Evolutionary conservation across 2,329 filamentous ascomycete species (phyloP), one percentile per base, ranked within the genome.

Genomic region (Bipolaris zeicola): DNA sequence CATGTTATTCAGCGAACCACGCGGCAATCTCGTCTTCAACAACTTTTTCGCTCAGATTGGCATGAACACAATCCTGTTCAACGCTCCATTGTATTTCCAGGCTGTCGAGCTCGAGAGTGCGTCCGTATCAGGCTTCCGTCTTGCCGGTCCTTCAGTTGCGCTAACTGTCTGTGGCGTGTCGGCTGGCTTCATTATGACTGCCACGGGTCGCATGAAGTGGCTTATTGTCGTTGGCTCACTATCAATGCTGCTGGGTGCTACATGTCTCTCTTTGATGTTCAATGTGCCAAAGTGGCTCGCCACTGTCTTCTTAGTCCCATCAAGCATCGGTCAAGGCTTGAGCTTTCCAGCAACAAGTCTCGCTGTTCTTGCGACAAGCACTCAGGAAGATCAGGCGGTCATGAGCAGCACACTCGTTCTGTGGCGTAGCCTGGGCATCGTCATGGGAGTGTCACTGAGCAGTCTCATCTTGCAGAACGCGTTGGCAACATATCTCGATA

Each of bases 401-500:
- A 77, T 80, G 65, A 90, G 89, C 1, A 86, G 83, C 50, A 91
- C 89, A 0, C 78, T 93, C 58, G 83, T 89, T 16, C 77, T 93
- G 16, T 92, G 88, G 85, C 83, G 90, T 52, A 86, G 85, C 55
- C 75, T 93, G 5, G 90, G 90, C 6, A 84, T 83, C 53, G 89
- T 93, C 1, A 81, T 92, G 68, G 90, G 90, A n/a, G 84, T 93
- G 42, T 86, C 89, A 0, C 78, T 83, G 50, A 89, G 86, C 63
- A 90, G 87, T 69, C 81, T 92, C 55, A 84, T 92, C 6, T 78
- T 93, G 59, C 90, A 94, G 76, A 92, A 92, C 66, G 82, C 85
- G 0, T 77, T 94, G 49, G 76, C 84, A 7, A 76, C 80, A 16
- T 88, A 87, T 62, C 80, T 94, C 5, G 75, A 83, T 4, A 61